A percentile compares a stretch with the other conserved stretches of the same genome.
Evolutionary conservation across 768 basidiomycete genomes (phyloP).

Genomic region (Termitomyces sp.): DNA sequence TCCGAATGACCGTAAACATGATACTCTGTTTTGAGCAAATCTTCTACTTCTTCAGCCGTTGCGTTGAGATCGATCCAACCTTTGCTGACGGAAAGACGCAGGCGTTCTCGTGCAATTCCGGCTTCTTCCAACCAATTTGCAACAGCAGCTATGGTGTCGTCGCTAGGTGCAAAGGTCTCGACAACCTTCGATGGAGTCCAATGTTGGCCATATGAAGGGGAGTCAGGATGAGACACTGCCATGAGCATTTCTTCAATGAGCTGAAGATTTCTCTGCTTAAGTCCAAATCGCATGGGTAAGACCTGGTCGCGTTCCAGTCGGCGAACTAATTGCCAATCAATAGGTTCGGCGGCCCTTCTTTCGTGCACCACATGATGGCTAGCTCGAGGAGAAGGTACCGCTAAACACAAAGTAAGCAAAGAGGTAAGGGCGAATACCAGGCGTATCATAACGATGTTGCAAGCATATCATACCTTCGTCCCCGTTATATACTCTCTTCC

Average conservation of each 20-base stretch:
- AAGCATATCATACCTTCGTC: neutral
- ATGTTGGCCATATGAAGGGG: constrained; percentile 47
- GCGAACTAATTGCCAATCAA: constrained; percentile 20
- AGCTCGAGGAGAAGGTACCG: constrained; percentile 18
- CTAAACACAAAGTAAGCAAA: constrained; percentile 15
- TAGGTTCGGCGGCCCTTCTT: constrained; percentile 22
- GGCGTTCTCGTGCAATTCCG: constrained; percentile 35
- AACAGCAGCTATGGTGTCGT: constrained; percentile 38
- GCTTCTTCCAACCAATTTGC: constrained; percentile 37
- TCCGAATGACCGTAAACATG: constrained; percentile 39
- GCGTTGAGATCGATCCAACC: constrained; percentile 41
- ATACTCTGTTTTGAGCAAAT: constrained; percentile 41
- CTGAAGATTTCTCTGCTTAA: constrained; percentile 43
- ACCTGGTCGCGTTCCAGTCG: constrained; percentile 21
- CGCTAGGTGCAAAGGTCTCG: constrained; percentile 41
- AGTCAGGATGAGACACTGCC: constrained; percentile 49
- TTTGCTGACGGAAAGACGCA: constrained; percentile 35
- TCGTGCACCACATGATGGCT: constrained; percentile 27
- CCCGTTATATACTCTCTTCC: neutral
- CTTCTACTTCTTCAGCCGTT: constrained; percentile 38
- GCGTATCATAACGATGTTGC: constrained; percentile 3
- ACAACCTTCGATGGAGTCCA: constrained; percentile 41
- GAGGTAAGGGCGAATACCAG: neutral
- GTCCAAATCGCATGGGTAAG: constrained; percentile 48
- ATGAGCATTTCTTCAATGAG: constrained; percentile 41